Evolutionary conservation across 768 basidiomycete species (phyloP).

Genomic region (Terana coerulea): DNA sequence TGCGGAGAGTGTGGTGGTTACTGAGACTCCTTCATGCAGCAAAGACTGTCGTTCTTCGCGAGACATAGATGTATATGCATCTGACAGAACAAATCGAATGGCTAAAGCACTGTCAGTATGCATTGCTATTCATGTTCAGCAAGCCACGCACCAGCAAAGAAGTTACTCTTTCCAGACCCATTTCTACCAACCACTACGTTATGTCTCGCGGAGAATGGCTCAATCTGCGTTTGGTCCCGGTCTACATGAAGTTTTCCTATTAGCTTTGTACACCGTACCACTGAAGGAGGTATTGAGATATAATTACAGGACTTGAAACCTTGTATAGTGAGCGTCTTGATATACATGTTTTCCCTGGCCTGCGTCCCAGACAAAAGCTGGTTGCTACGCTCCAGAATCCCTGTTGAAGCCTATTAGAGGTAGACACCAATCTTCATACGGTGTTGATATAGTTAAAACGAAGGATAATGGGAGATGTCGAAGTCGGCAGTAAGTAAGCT

Average conservation of each 20-base stretch:
- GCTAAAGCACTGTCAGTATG: conserved; percentile 39
- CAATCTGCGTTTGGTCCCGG: conserved; percentile 86
- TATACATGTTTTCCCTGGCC: conserved; percentile 77
- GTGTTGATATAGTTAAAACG: not conserved
- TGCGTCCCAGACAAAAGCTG: not conserved
- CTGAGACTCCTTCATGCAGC: conserved; percentile 91
- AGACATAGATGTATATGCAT: conserved; percentile 95
- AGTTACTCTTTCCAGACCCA: conserved; percentile 98
- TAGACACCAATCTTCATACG: not conserved
- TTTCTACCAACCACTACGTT: conserved; percentile 98
- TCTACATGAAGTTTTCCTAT: conserved; percentile 38
- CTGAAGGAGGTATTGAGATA: not conserved
- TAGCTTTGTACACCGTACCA: not conserved
- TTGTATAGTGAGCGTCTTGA: conserved; percentile 86
- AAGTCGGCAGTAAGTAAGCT: not conserved
- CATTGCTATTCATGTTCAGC: not conserved
- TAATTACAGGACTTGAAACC: conserved; percentile 97
- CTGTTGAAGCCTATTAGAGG: not conserved
- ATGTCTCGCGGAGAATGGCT: conserved; percentile 90
- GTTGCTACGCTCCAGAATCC: not conserved
- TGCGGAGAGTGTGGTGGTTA: conserved; percentile 85
- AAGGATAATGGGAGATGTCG: not conserved
- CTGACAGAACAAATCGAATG: conserved; percentile 95
- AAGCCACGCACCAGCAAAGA: conserved; percentile 76
- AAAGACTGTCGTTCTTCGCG: conserved; percentile 89